Evolutionary conservation across 2,329 filamentous ascomycete species (phyloP).

Genomic region (Colletotrichum agaves): DNA sequence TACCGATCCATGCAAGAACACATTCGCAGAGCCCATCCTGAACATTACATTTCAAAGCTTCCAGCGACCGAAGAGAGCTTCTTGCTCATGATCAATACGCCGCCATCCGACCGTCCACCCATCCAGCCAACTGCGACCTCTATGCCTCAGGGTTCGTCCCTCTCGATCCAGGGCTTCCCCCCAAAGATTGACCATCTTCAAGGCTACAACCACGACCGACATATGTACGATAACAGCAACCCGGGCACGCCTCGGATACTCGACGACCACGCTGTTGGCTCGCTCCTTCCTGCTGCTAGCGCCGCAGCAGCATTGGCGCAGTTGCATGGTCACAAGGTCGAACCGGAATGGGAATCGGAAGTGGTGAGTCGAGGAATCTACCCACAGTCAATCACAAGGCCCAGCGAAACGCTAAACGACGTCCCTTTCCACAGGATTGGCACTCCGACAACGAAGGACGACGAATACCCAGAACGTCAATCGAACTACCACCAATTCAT

Average conservation of each 20-base stretch:
- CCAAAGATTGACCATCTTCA: slow-evolving; percentile 43
- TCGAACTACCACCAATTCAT: slow-evolving; percentile 79
- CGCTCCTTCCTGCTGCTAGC: slow-evolving; percentile 74
- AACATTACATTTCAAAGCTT: slow-evolving; percentile 97
- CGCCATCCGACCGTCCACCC: slow-evolving; percentile 65
- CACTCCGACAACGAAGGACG: slow-evolving; percentile 77
- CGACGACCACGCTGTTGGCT: slow-evolving; percentile 75
- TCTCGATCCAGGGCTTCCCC: slow-evolving; percentile 38
- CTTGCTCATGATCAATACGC: slow-evolving; percentile 92
- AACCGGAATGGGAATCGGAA: slow-evolving; percentile 82
- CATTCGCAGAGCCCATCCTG: slow-evolving; percentile 94
- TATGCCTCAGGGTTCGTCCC: slow-evolving; percentile 37
- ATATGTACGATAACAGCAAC: slow-evolving; percentile 72
- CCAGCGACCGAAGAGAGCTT: slow-evolving; percentile 99
- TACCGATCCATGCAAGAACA: slow-evolving; percentile 99
- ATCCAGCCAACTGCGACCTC: slow-evolving; percentile 46
- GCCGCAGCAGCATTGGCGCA: slow-evolving; percentile 90
- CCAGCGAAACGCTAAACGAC: slow-evolving; percentile 29
- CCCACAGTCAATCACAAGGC: slow-evolving; percentile 31
- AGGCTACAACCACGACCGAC: slow-evolving; percentile 70
- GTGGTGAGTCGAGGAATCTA: slow-evolving; percentile 64
- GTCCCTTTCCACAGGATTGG: slow-evolving; percentile 66
- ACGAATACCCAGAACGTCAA: slow-evolving; percentile 71
- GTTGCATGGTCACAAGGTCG: slow-evolving; percentile 79
- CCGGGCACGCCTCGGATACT: slow-evolving; percentile 75